Percentiles rank a stretch among this genome's conserved stretches.
Evolutionary conservation across 2,329 filamentous ascomycete species (phyloP).

Genomic region (Penicillium janthinellum): DNA sequence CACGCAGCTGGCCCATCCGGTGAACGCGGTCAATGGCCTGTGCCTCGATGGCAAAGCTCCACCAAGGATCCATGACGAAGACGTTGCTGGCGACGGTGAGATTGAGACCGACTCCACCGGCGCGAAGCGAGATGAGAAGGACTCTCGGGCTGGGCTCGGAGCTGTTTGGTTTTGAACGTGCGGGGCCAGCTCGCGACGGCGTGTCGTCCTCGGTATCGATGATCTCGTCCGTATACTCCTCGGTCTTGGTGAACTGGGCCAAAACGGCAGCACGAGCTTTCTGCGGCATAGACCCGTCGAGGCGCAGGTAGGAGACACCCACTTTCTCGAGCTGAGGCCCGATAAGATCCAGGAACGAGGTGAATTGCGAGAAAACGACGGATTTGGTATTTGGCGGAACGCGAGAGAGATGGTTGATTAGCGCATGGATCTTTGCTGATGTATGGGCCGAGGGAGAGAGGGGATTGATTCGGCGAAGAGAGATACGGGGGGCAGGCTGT

Average conservation of each 20-base stretch:
- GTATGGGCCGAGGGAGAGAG: constrained; percentile 60
- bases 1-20: constrained; percentile 87
- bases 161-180: background rate
- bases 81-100: constrained; percentile 85
- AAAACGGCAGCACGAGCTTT: constrained; percentile 80
- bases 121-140: constrained; percentile 79
- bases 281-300: constrained; percentile 89
- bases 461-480: constrained; percentile 62
- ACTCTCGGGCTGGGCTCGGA: constrained; percentile 50
- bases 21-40: constrained; percentile 98
- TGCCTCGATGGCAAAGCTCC: constrained; percentile 94
- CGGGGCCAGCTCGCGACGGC: background rate
- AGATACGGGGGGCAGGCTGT: constrained; percentile 54
- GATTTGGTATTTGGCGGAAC: constrained; percentile 77
- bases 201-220: constrained; percentile 38
- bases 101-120: constrained; percentile 92
- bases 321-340: constrained; percentile 73
- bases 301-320: constrained; percentile 77
- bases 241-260: constrained; percentile 63
- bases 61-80: constrained; percentile 99
- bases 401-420: constrained; percentile 73
- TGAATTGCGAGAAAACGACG: constrained; percentile 96
- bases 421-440: constrained; percentile 82
- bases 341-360: constrained; percentile 90
- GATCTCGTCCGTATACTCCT: constrained; percentile 39